Conservation (phyloP, 2,329 filamentous ascomycete species). For the Aspergillus pseudotamarii region DNA sequence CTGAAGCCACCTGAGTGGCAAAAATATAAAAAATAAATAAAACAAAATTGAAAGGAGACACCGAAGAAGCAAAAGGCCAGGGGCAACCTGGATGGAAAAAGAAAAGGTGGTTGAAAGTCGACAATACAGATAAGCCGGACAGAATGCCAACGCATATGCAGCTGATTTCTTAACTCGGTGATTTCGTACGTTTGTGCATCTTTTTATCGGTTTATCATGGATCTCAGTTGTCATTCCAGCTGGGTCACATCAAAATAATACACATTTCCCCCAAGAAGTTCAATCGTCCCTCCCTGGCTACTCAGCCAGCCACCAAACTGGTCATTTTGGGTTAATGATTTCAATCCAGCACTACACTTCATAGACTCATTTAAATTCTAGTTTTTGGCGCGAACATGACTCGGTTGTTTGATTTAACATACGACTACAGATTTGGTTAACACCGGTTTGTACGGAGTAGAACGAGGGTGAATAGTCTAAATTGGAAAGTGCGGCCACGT, state of each 20-base stretch:
- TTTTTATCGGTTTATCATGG: neutral
- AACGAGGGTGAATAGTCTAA: neutral
- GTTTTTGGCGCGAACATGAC: neutral
- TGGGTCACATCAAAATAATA: neutral
- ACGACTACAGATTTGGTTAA: neutral
- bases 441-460: neutral
- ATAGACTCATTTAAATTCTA: neutral
- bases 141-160: slow-evolving; percentile 5
- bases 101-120: neutral
- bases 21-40: neutral
- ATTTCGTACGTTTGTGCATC: neutral
- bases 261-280: neutral
- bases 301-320: neutral
- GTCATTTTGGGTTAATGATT: neutral
- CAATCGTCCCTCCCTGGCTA: neutral
- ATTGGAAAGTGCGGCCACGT: neutral
- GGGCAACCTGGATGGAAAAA: neutral
- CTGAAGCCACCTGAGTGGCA: neutral
- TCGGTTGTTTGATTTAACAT: neutral
- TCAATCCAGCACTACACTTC: neutral
- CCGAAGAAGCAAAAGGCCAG: neutral
- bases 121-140: neutral
- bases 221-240: neutral
- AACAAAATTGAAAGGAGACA: neutral
- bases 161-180: neutral